Evolutionary conservation across 345 rosid species (phyloP).

Genomic region (Aquilaria yunnanensis): DNA sequence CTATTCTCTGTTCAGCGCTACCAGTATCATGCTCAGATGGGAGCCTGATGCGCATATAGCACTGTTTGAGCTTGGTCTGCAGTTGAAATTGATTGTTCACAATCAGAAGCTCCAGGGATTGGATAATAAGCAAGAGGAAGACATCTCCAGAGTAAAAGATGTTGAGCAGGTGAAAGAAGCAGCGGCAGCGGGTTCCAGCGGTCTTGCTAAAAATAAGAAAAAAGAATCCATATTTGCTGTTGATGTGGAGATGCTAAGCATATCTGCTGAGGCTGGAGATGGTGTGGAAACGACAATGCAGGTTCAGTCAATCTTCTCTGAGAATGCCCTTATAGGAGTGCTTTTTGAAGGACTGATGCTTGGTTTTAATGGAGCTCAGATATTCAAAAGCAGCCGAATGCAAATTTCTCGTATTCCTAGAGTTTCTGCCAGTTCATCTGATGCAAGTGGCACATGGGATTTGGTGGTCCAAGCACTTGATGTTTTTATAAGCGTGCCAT

Average conservation of each 20-base stretch:
- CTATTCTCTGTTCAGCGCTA: slow-evolving; percentile 88
- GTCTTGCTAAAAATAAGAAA: slow-evolving; percentile 50
- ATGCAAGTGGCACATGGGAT: slow-evolving; percentile 37
- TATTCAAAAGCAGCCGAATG: slow-evolving; percentile 75
- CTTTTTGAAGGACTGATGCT: slow-evolving; percentile 80
- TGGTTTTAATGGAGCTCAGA: slow-evolving; percentile 56
- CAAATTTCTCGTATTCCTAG: slow-evolving; percentile 86
- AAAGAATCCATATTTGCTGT: slow-evolving; percentile 85
- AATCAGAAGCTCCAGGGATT: slow-evolving; percentile 50
- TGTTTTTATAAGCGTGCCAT: slow-evolving; percentile 74
- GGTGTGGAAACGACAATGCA: slow-evolving; percentile 68
- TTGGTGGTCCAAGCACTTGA: slow-evolving; percentile 88
- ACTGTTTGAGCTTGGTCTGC: slow-evolving; percentile 60
- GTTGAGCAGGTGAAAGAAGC: slow-evolving; percentile 37
- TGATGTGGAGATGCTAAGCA: slow-evolving; percentile 66
- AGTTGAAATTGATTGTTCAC: slow-evolving; percentile 42
- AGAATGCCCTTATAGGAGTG: slow-evolving; percentile 83
- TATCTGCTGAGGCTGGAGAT: slow-evolving; percentile 81
- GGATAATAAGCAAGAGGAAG: slow-evolving; percentile 25
- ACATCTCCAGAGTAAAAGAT: slow-evolving; percentile 29
- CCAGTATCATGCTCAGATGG: slow-evolving; percentile 69
- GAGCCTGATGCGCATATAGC: slow-evolving; percentile 84
- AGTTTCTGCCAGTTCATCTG: slow-evolving; percentile 40
- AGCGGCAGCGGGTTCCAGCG: slow-evolving; percentile 22
- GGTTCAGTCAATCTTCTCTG: slow-evolving; percentile 89